Evolutionary conservation across 1,284 basidiomycete genomes (phyloP), one percentile per base, ranked within the genome.

Genomic region (Vanrija sp.): DNA sequence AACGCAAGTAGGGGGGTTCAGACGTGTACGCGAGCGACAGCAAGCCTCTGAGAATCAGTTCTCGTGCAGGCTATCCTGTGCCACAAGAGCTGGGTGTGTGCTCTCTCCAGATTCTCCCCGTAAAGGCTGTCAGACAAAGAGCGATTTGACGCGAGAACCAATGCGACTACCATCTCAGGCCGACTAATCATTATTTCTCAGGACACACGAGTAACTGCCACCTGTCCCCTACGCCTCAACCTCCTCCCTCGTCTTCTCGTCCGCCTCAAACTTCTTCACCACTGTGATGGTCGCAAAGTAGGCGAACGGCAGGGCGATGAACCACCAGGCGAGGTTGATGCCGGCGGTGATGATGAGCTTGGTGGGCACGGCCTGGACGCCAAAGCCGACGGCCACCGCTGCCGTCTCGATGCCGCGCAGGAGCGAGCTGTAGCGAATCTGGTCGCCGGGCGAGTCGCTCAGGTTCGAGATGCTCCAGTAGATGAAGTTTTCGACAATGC

Each of bases 361-460:
- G 12, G 52, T 48, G 12, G 56, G 56, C 5, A 57, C 42, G 3
- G 55, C 56, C 56, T 57, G 56, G 18, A 57, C 47, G 12, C 56
- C 56, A 39, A 50, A 54, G 25, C 29, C 19, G 19, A 57, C 28
- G 0, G 55, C 55, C 15, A 57, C 48, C 0, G 51, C 48, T 4
- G 51, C 51, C 2, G 56, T 57, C 56, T 57, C 56, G 16, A 57
- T 57, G 2, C 55, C 55, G 23, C 56, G 51, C 38, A 57, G 52
- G 14, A 57, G 56, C 1, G 51, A 57, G 19, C 26, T 26, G 51
- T 57, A 53, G 3, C 56, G 47, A 19, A 57, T 57, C 56, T 49
- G 51, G 48, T 57, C 51, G 14, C 55, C 55, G 1, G 55, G 55
- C 21, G 51, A 51, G 51, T 57, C 56, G 48, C 43, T 43, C 14